Evolutionary conservation across 2,329 filamentous ascomycete species (phyloP), one percentile per base, ranked within the genome.

Genomic region (Phialophora verrucosa): DNA sequence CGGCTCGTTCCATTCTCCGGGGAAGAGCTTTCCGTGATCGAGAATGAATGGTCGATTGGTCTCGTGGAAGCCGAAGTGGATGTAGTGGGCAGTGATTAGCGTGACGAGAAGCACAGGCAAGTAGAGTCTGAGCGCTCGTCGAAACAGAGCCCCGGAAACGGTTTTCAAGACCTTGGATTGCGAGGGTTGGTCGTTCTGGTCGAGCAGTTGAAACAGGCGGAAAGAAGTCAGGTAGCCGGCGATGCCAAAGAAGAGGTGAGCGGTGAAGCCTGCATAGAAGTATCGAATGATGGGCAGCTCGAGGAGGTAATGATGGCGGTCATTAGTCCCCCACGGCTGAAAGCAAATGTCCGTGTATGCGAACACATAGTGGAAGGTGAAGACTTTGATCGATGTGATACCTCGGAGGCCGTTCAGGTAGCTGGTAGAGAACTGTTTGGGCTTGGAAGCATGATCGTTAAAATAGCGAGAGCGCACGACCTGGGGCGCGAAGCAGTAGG

Each of bases 161-260:
- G 73, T 74, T 20, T 75, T 72, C 53, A 81, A 78, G 1, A 79
- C 77, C 64, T 80, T 76, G 27, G 77, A 77, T 70, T 77, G 81
- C 7, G 78, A 75, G 35, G 75, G 70, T 64, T 71, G 76, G 49
- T 77, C 77, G 58, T 79, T 78, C 49, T 76, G 74, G 70, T 78
- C 80, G 59, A 80, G 70, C 4, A 78, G 76, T 63, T 78, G 78
- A 63, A 79, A 79, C 10, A 73, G 56, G 23, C 71, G 70, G 32
- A 72, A 55, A 17, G 81, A 81, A 44, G 82, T 75, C 38, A 82
- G 77, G 63, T 83, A 83, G 59, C 81, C 81, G 5, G 80, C 82
- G 27, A 83, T 78, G 38, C 82, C 78, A 69, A 83, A 83, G 73
- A 83, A 83, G 66, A 82, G 78, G 67, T 82, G 80, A 14, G 71